Evolutionary conservation across 2,329 filamentous ascomycete genomes (phyloP).

Genomic region (Aspergillus sp.): DNA sequence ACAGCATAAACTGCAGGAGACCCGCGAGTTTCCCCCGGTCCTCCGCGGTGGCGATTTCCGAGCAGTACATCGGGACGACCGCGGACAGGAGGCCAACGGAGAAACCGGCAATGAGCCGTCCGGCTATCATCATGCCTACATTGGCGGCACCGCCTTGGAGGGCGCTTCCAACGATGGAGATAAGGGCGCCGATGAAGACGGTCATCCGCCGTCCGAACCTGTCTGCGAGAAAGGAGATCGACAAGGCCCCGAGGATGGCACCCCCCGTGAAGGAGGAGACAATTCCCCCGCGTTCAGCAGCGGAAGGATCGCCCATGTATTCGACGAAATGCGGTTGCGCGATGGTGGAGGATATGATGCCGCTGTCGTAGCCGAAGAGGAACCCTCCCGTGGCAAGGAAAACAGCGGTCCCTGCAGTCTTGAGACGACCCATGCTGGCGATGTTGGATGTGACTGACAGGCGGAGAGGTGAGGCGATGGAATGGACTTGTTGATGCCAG

Average conservation of each 20-base stretch:
- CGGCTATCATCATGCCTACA: constrained; percentile 9
- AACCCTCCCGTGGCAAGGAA: constrained; percentile 12
- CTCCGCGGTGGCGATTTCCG: background rate
- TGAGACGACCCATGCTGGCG: constrained; percentile 2
- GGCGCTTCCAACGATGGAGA: constrained; percentile 6
- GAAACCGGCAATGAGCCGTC: constrained; percentile 7
- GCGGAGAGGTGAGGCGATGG: background rate
- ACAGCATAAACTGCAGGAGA: background rate
- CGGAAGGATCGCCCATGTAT: constrained; percentile 19
- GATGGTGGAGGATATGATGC: constrained; percentile 25
- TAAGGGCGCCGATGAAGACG: constrained; percentile 7
- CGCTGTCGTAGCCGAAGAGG: constrained; percentile 13
- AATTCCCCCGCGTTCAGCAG: constrained; percentile 27
- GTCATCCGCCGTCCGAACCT: background rate
- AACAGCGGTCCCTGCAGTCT: constrained; percentile 5
- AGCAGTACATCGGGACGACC: background rate
- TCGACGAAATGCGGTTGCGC: constrained; percentile 26
- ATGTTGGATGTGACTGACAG: background rate
- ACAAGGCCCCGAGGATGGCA: constrained; percentile 17
- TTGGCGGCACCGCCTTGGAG: constrained; percentile 7
- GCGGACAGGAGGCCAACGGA: constrained; percentile 7
- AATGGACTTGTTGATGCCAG: background rate
- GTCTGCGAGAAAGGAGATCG: constrained; percentile 6
- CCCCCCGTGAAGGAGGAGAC: constrained; percentile 39
- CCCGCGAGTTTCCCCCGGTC: background rate